A percentile compares a stretch with the other conserved stretches of the same genome.
phyloP scores from a whole-genome alignment of 306 rosid species.

The Quercus glauca region DNA sequence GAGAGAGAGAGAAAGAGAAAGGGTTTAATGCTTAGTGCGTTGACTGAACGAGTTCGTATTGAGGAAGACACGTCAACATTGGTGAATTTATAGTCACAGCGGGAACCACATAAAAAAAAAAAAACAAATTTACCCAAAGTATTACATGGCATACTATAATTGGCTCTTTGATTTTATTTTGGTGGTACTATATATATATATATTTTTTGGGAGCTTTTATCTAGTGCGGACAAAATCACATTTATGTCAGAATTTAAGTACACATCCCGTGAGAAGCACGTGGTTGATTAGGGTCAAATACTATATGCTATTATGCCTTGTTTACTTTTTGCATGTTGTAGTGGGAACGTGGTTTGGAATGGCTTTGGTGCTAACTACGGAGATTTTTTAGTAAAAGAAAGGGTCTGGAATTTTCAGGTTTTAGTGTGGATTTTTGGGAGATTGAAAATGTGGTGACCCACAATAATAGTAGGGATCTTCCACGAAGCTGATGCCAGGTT shows the following conservation, averaged over 20 bases:
- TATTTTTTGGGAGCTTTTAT: no score
- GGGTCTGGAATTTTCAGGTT: no score
- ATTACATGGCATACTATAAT: not conserved
- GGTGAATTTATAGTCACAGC: slow-evolving; percentile 11
- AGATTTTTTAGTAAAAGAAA: not conserved
- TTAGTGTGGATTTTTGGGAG: not conserved
- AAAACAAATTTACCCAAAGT: not conserved
- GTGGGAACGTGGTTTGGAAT: not conserved
- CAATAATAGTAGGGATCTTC: no score
- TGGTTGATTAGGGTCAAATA: not conserved
- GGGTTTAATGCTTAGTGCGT: slow-evolving; percentile 9
- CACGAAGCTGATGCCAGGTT: no score
- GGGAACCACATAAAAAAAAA: not conserved
- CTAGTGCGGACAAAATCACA: no score
- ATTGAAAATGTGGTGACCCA: no score
- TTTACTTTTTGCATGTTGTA: not conserved
- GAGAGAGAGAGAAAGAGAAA: no score
- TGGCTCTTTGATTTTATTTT: not conserved
- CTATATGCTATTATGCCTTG: not conserved
- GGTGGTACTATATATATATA: no score
- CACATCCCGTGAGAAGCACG: not conserved
- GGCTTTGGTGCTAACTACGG: not conserved
- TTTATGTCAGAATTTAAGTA: no score
- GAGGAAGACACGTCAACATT: slow-evolving; percentile 22
- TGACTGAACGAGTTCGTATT: not conserved